Evolutionary conservation across 495 filamentous ascomycete genomes (phyloP).

Genomic region (Aspergillus homomorphus): DNA sequence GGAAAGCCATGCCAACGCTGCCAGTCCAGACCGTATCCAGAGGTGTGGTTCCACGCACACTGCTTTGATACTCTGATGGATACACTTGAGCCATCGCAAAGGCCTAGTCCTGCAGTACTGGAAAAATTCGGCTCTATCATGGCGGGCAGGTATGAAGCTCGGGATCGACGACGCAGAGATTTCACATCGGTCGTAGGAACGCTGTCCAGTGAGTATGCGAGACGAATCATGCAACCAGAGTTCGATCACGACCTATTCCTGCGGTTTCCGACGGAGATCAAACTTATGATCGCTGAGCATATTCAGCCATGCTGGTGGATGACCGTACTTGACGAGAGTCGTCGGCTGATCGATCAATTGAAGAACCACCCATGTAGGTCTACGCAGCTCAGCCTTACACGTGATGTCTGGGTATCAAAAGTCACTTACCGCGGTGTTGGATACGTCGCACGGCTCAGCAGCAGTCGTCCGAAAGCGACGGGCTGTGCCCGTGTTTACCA

Average conservation of each 20-base stretch:
- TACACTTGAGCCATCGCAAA: constrained; percentile 1
- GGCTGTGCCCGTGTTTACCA: background rate
- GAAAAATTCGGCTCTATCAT: constrained; percentile 1
- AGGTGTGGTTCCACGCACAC: constrained; percentile 5
- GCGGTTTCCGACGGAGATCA: constrained; percentile 7
- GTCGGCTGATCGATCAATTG: constrained; percentile 12
- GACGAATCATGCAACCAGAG: constrained; percentile 1
- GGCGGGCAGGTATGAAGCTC: background rate
- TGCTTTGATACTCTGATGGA: constrained; percentile 3
- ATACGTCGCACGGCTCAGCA: constrained; percentile 8
- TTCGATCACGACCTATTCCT: constrained; percentile 7
- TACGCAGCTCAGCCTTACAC: constrained; percentile 1
- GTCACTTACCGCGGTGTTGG: background rate
- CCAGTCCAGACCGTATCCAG: background rate
- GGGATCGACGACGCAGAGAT: background rate
- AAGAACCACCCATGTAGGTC: background rate
- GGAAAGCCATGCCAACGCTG: background rate
- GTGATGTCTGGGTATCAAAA: constrained; percentile 3
- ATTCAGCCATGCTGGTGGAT: constrained; percentile 11
- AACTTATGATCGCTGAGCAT: constrained; percentile 3
- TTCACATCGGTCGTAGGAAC: background rate
- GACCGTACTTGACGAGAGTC: constrained; percentile 10
- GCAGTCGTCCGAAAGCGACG: constrained; percentile 1
- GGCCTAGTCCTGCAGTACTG: constrained; percentile 1
- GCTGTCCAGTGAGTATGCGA: constrained; percentile 6